phyloP scores from a whole-genome alignment of 352 stramenopile species.

The Pythium pyrilobum region DNA sequence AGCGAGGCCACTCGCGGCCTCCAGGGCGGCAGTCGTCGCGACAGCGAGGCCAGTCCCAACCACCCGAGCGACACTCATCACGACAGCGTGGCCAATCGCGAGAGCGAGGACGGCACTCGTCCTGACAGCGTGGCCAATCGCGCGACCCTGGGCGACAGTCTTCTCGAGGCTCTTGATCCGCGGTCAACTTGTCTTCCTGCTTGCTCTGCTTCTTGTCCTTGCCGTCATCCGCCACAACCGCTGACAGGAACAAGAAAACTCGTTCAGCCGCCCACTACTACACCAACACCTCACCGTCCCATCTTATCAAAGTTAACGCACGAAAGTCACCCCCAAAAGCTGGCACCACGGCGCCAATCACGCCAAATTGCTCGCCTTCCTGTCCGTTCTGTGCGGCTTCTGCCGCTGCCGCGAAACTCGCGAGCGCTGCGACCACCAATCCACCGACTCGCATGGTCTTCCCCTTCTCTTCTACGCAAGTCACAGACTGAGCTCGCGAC shows the following conservation, averaged over 20 bases:
- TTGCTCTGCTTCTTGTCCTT: constrained; percentile 1
- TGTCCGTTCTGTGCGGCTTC: too few relatives aligned
- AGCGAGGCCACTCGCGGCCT: constrained; percentile 3
- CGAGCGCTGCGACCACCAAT: not conserved
- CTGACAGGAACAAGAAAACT: not conserved
- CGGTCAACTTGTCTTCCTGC: not conserved
- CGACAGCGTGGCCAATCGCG: constrained; percentile 12
- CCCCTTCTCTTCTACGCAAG: too few relatives aligned
- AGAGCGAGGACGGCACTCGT: not conserved
- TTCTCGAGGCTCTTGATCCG: not conserved
- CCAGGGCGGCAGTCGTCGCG: constrained; percentile 12
- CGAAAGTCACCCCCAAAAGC: not conserved
- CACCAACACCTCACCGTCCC: too few relatives aligned
- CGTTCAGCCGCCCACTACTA: too few relatives aligned
- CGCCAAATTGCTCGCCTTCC: not conserved
- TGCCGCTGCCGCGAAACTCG: not conserved
- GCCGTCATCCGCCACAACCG: not conserved
- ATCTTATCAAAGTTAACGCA: too few relatives aligned
- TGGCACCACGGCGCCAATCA: not conserved
- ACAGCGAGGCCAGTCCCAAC: constrained; percentile 6
- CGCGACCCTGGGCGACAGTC: not conserved
- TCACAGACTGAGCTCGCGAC: too few relatives aligned
- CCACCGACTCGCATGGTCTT: not conserved
- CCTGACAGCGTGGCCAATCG: constrained; percentile 11
- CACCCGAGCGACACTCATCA: constrained; percentile 3